phyloP scores from a whole-genome alignment of 1,284 basidiomycete species.

The Sanghuangporus weigelae region DNA sequence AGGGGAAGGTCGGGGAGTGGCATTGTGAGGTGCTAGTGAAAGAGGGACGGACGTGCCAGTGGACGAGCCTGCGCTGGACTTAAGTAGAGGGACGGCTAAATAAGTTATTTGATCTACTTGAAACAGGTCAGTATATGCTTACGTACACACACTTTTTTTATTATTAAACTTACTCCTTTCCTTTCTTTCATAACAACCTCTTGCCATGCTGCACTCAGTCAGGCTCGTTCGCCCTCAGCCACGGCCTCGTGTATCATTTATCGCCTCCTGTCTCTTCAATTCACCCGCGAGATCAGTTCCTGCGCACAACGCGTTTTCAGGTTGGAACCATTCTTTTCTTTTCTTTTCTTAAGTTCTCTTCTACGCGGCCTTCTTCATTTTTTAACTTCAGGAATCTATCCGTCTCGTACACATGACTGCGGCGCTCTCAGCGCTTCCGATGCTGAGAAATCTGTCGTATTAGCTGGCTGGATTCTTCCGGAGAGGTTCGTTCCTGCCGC shows the following conservation, averaged over 20 bases:
- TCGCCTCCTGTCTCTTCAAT: neutral
- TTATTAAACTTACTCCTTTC: neutral
- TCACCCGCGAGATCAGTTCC: neutral
- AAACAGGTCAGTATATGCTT: neutral
- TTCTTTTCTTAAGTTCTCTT: constrained; percentile 1
- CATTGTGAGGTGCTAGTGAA: constrained; percentile 17
- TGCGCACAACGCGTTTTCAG: constrained; percentile 1
- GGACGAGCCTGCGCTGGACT: neutral
- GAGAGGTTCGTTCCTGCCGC: constrained; percentile 51
- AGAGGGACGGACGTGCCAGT: neutral
- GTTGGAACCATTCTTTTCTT: neutral
- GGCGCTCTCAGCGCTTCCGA: constrained; percentile 51
- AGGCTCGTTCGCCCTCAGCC: constrained; percentile 9
- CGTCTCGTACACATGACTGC: constrained; percentile 60
- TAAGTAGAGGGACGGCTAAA: constrained; percentile 1
- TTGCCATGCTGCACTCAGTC: constrained; percentile 14
- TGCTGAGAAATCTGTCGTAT: constrained; percentile 54
- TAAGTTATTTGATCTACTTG: neutral
- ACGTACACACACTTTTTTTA: neutral
- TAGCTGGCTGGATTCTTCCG: constrained; percentile 76
- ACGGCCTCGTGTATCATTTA: constrained; percentile 5
- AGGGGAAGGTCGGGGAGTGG: constrained; percentile 38
- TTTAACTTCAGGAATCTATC: constrained; percentile 50
- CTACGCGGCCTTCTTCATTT: neutral
- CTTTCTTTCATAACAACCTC: neutral